These are phyloP conservation scores for Venturia carpophila DNA, from an alignment of 2,329 filamentous ascomycete species.

Conservation along the genomic window DNA sequence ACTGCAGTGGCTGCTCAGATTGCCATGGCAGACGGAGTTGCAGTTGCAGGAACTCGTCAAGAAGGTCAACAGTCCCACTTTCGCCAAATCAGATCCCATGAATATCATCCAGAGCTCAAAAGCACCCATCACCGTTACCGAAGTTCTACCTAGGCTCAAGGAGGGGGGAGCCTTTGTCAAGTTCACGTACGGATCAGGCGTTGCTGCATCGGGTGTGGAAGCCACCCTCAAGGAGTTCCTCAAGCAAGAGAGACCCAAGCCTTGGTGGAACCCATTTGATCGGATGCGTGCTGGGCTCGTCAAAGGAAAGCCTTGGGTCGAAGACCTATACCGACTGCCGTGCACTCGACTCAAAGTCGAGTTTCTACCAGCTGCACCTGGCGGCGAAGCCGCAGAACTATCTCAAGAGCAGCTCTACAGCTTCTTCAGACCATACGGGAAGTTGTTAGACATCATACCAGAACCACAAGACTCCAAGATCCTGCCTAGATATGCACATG, in stretches of 20 bases:
- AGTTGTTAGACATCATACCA: slow-evolving; percentile 74
- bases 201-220: slow-evolving; percentile 49
- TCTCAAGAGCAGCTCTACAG: slow-evolving; percentile 82
- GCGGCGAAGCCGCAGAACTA: slow-evolving; percentile 65
- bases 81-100: slow-evolving; percentile 49
- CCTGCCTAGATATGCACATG: slow-evolving; percentile 66
- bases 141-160: slow-evolving; percentile 76
- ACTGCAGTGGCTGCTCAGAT: slow-evolving; percentile 54
- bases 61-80: slow-evolving; percentile 32
- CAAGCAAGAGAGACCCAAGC: slow-evolving; percentile 62
- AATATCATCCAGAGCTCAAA: slow-evolving; percentile 54
- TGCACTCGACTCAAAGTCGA: slow-evolving; percentile 71
- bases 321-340: slow-evolving; percentile 80
- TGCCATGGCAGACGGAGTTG: slow-evolving; percentile 43
- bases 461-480: slow-evolving; percentile 83
- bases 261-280: slow-evolving; percentile 83
- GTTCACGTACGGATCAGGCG: slow-evolving; percentile 52
- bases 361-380: slow-evolving; percentile 67
- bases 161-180: slow-evolving; percentile 94
- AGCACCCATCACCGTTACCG: slow-evolving; percentile 62
- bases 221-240: slow-evolving; percentile 56
- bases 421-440: slow-evolving; percentile 83
- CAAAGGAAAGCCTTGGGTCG: slow-evolving; percentile 81
- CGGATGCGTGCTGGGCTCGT: slow-evolving; percentile 66
- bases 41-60: slow-evolving; percentile 46